Base-by-base conservation (phyloP, 129 eudicot species). In the Arctium minus region DNA sequence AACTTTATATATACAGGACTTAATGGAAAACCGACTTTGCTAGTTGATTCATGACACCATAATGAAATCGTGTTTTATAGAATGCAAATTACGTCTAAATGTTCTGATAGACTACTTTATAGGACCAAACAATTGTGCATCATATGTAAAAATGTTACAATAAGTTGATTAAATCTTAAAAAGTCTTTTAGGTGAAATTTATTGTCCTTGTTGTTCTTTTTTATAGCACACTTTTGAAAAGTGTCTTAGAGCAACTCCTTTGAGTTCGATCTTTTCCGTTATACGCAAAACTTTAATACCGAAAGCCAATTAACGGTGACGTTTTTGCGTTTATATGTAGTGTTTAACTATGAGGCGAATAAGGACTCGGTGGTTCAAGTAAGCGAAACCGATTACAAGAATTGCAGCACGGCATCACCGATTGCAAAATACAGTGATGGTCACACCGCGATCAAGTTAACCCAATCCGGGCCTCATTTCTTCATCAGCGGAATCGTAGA, bases 301-400 rank as follows among this genome's bases (percentile, higher is more conserved):
- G 74, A 65, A 40, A 13, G 2, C 70, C 8, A 46, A 1, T 40
- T 56, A 6, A 12, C 0, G 5, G 4, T 31, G 38, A 30, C 46
- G 22, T 53, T 70, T 1, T 46, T 33, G 15, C 75, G 48, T 74
- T 71, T 80, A 15, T 38, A 29, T 77, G 40, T 83, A 94, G 97
- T 85, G 81, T 94, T 94, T 56, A 84, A 80, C 62, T 94, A 92
- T 83, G 40, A 81, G 38, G 81, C 86, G 12, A 85, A 82, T 64
- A 75, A 83, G 74, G 98, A 94, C 83, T 88, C 97, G 1, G 94
- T 94, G 74, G 88, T 93, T 3, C 88, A 74, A 36, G 97, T 92
- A 44, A 90, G 83, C 33, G 85, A 89, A 74, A 86, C 60, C 1
- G 90, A 91, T 81, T 91, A 83, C 80, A 77, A 78, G 27, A 90